Conservation (phyloP, 495 filamentous ascomycete species). For the Neurospora sp. region DNA sequence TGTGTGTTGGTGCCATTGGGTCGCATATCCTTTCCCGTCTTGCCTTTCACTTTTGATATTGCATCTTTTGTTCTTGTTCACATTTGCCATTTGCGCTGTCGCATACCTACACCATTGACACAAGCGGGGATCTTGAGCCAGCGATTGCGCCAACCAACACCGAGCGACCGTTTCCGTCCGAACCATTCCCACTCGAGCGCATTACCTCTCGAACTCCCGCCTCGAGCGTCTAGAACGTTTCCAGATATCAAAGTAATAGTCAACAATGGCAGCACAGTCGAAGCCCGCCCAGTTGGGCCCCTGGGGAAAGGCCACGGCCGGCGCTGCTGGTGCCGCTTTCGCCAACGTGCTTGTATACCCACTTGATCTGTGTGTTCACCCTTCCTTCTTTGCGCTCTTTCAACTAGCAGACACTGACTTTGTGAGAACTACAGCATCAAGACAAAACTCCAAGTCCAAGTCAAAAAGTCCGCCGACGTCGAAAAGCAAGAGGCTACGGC, state of each 20-base stretch:
- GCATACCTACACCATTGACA: background rate
- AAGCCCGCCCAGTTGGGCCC: constrained; percentile 72
- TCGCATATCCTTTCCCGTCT: too few species aligned
- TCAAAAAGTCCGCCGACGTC: constrained; percentile 48
- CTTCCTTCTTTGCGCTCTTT: background rate
- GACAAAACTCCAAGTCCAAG: constrained; percentile 93
- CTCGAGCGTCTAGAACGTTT: background rate
- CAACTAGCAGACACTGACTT: background rate
- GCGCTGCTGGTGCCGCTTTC: constrained; percentile 84
- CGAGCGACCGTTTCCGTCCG: background rate
- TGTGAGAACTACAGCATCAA: constrained; percentile 56
- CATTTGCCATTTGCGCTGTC: background rate
- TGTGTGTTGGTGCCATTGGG: background rate
- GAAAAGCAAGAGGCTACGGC: constrained; percentile 20
- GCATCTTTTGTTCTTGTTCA: background rate
- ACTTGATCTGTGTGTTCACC: constrained; percentile 72
- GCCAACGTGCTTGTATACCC: constrained; percentile 97
- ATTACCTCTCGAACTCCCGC: background rate
- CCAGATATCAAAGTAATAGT: constrained; percentile 3
- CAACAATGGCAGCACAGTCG: constrained; percentile 66
- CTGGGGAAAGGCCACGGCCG: constrained; percentile 88
- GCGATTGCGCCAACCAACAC: background rate
- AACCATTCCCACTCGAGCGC: background rate
- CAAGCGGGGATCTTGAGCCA: background rate
- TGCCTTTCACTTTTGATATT: background rate